phyloP scores from a whole-genome alignment of 1,139 yeast species.

The Pichia sp. region DNA sequence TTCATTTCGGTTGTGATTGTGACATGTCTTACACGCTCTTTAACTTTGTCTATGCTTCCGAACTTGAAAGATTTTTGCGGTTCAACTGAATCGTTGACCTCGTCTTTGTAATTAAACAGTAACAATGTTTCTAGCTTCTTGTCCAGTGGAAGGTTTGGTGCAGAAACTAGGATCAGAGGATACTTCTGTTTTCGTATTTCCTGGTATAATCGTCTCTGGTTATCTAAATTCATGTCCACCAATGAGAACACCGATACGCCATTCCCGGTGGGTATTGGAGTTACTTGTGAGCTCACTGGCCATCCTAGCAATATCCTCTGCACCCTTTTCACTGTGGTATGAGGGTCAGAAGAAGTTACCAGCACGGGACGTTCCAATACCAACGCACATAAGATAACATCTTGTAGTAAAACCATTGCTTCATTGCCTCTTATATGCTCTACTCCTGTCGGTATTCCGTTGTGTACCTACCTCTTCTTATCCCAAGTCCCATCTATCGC shows the following conservation, averaged over 20 bases:
- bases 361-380: constrained; percentile 10
- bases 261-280: constrained; percentile 1
- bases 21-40: constrained; percentile 24
- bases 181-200: constrained; percentile 8
- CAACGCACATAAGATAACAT: constrained; percentile 5
- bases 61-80: not conserved
- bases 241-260: constrained; percentile 9
- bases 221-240: constrained; percentile 2
- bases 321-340: constrained; percentile 6
- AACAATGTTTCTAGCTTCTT: constrained; percentile 9
- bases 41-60: not conserved
- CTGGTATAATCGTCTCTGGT: constrained; percentile 4
- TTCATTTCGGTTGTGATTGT: constrained; percentile 39
- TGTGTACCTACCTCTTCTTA: not conserved
- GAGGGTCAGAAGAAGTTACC: constrained; percentile 6
- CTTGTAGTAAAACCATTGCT: constrained; percentile 8
- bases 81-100: not conserved
- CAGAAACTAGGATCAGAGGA: constrained; percentile 11
- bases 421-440: not conserved
- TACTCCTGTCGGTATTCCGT: not conserved
- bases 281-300: constrained; percentile 1
- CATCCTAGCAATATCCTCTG: constrained; percentile 2
- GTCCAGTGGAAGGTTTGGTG: constrained; percentile 4
- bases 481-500: not conserved
- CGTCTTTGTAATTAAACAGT: constrained; percentile 9